Evolutionary conservation across 2,329 filamentous ascomycete genomes (phyloP), one percentile per base, ranked within the genome.

Genomic region (Epichloe hybrida): DNA sequence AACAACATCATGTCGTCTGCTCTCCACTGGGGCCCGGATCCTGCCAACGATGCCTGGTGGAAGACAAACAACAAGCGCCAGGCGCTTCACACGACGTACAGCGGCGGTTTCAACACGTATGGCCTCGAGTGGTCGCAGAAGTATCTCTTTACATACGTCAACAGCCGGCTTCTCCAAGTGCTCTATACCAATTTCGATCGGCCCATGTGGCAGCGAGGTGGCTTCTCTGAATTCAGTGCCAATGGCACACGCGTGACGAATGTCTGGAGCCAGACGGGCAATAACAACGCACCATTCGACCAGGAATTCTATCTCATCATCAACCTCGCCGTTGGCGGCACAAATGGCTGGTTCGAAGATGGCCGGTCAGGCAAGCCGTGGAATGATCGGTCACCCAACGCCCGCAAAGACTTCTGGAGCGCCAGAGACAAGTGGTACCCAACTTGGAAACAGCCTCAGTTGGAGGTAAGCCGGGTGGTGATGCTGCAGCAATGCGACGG

Each of bases 121-220:
- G 88, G 88, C 13, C 66, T 94, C 2, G 88, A 94, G 67, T 94
- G 88, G 88, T 88, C 81, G 48, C 78, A 91, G 59, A 91, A 90
- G 66, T 93, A 94, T 65, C 71, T 93, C 53, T 94, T 91, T 71
- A 90, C 86, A 23, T 94, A 89, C 63, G 76, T 94, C 70, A 84
- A 93, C 73, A 84, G 79, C 44, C 82, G 85, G 12, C 77, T 94
- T 20, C 72, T 89, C 31, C 86, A 91, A 64, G 86, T 91, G 48
- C 75, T 88, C 54, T 94, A 89, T 71, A 83, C 79, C 58, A 86
- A 82, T 65, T 89, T 89, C 60, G 71, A 83, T 58, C 63, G 77
- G 58, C 74, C 79, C 9, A 76, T 89, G 61, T 89, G 81, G 79
- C 57, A 79, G 57, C 79, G 82, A 46, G 85, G 86, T 31, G 68